Percentiles rank a stretch among this genome's conserved stretches.
Evolutionary conservation across 1,284 basidiomycete genomes (phyloP).

Genomic region (Meira miltonrushii): DNA sequence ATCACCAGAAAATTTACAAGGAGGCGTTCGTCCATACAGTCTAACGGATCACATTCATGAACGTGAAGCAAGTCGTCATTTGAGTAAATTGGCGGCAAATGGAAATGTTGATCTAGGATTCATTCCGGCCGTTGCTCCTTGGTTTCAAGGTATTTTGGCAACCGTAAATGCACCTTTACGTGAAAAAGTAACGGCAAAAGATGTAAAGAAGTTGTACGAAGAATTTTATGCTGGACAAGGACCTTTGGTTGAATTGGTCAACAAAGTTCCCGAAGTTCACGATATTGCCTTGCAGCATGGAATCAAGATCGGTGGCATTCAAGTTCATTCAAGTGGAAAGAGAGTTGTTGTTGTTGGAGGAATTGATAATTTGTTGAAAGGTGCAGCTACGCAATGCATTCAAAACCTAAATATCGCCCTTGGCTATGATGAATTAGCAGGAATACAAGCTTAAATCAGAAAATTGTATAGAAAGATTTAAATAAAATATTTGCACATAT

Average conservation of each 20-base stretch:
- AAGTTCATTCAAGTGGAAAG: conserved; percentile 81
- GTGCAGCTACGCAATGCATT: conserved; percentile 93
- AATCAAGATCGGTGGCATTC: conserved; percentile 85
- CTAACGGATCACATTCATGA: conserved; percentile 98
- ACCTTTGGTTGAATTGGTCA: conserved; percentile 65
- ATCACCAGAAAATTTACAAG: conserved; percentile 66
- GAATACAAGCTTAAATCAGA: conserved; percentile 57
- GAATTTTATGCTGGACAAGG: conserved; percentile 68
- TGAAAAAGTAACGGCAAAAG: conserved; percentile 63
- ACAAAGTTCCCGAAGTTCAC: conserved; percentile 67
- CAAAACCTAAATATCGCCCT: conserved; percentile 93
- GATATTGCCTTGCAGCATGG: conserved; percentile 79
- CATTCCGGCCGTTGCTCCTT: conserved; percentile 79
- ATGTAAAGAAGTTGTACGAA: conserved; percentile 71
- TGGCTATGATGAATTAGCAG: conserved; percentile 83
- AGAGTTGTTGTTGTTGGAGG: conserved; percentile 74
- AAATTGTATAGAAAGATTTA: not conserved
- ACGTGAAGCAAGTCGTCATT: conserved; percentile 80
- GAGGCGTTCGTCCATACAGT: conserved; percentile 76
- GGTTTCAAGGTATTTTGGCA: conserved; percentile 94
- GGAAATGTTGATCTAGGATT: conserved; percentile 60
- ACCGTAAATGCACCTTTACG: conserved; percentile 76
- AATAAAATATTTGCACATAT: not conserved
- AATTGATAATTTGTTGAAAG: conserved; percentile 91
- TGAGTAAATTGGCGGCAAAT: conserved; percentile 60